phyloP scores from a whole-genome alignment of 495 filamentous ascomycete species.

The Daldinia vernicosa region DNA sequence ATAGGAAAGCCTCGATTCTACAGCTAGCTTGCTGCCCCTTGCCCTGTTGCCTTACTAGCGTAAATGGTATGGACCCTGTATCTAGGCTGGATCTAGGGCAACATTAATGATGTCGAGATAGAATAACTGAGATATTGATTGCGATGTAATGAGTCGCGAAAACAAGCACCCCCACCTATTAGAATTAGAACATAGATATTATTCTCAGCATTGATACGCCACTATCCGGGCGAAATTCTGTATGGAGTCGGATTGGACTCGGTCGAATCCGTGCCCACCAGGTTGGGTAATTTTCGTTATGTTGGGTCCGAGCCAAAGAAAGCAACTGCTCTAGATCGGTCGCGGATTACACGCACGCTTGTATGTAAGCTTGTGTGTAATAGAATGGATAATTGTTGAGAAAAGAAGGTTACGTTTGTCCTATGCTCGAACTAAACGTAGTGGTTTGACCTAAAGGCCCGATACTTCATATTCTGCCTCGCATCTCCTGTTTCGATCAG shows the following conservation, averaged over 20 bases:
- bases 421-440: slow-evolving; percentile 17
- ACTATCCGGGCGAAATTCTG: slow-evolving; percentile 12
- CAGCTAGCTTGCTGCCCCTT: slow-evolving; percentile 5
- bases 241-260: background rate
- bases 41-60: slow-evolving; percentile 8
- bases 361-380: slow-evolving; percentile 14
- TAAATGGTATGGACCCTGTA: slow-evolving; percentile 8
- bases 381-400: background rate
- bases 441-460: slow-evolving; percentile 10
- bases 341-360: too few relatives aligned
- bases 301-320: slow-evolving; percentile 16
- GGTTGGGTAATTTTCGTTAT: slow-evolving; percentile 18
- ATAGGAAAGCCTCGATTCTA: slow-evolving; percentile 7
- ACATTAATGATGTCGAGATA: slow-evolving; percentile 3
- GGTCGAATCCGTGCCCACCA: slow-evolving; percentile 10
- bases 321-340: background rate
- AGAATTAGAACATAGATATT: slow-evolving; percentile 12
- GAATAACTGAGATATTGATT: slow-evolving; percentile 3
- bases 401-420: background rate
- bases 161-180: slow-evolving; percentile 13
- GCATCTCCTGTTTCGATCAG: background rate
- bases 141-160: slow-evolving; percentile 25
- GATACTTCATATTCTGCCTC: slow-evolving; percentile 24
- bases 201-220: slow-evolving; percentile 9
- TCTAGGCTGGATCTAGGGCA: slow-evolving; percentile 1